phyloP scores from a whole-genome alignment of 2,329 filamentous ascomycete genomes.

The Arthrobotrys sinensis region DNA sequence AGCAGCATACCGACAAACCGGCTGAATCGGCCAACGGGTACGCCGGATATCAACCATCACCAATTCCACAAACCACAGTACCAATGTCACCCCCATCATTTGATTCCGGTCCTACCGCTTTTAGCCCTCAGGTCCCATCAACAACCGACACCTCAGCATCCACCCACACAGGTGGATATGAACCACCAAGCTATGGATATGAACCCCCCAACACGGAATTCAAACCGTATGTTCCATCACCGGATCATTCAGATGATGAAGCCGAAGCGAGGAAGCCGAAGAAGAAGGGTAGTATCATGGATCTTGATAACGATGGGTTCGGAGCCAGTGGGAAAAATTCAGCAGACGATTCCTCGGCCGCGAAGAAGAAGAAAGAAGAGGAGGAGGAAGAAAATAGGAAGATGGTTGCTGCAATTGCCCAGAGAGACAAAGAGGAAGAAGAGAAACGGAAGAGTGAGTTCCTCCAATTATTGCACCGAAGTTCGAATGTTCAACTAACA shows the following conservation, averaged over 20 bases:
- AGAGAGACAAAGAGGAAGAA: conserved; percentile 71
- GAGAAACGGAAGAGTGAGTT: conserved; percentile 71
- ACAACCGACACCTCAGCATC: conserved; percentile 64
- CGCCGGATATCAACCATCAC: conserved; percentile 44
- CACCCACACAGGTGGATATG: conserved; percentile 65
- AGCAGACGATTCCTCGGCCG: conserved; percentile 69
- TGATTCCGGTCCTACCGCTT: conserved; percentile 31
- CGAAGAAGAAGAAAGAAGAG: conserved; percentile 74
- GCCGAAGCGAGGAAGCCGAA: conserved; percentile 72
- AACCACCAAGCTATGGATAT: conserved; percentile 66
- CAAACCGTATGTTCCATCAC: conserved; percentile 70
- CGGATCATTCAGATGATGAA: conserved; percentile 71
- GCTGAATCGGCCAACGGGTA: conserved; percentile 41
- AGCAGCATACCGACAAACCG: conserved; percentile 30
- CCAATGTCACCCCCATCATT: conserved; percentile 52
- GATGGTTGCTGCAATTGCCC: conserved; percentile 86
- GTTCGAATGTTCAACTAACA: conserved; percentile 68
- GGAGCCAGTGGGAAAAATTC: background rate
- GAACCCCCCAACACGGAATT: conserved; percentile 70
- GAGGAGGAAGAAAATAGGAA: conserved; percentile 86
- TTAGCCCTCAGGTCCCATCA: conserved; percentile 18
- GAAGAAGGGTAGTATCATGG: conserved; percentile 84
- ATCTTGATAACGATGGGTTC: conserved; percentile 80
- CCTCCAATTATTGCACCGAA: conserved; percentile 31
- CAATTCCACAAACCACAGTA: conserved; percentile 18